A percentile compares a stretch with the other conserved stretches of the same genome.
phyloP scores from a whole-genome alignment of 768 basidiomycete genomes.

The Phanerochaete sordida region DNA sequence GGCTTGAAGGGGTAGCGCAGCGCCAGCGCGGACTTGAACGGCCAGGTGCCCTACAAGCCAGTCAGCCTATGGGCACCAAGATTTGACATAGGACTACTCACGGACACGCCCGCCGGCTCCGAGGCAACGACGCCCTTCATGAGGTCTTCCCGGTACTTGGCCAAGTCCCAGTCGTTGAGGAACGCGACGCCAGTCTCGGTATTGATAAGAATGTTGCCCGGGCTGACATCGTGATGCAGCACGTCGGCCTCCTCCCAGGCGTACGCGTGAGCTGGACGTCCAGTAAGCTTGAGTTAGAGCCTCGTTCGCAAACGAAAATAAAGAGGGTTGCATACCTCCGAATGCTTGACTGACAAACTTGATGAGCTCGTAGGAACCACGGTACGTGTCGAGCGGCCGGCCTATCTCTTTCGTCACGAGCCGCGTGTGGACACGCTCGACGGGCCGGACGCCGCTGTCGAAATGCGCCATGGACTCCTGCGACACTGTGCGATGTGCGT shows the following conservation, averaged over 20 bases:
- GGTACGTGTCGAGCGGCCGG: neutral
- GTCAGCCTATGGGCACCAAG: neutral
- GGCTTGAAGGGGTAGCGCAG: conserved; percentile 1
- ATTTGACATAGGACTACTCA: neutral
- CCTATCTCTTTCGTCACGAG: neutral
- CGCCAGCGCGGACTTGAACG: neutral
- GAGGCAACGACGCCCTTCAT: neutral
- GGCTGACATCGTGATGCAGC: conserved; percentile 10
- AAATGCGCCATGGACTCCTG: neutral
- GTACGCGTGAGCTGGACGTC: neutral
- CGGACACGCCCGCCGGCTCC: neutral
- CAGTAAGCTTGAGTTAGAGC: neutral
- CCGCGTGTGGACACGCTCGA: neutral
- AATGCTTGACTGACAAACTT: neutral
- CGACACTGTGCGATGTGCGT: neutral
- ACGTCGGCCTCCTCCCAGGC: neutral
- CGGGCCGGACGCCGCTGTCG: neutral
- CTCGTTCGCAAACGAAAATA: neutral
- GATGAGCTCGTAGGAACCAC: neutral
- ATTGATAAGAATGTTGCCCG: neutral
- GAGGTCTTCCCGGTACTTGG: neutral
- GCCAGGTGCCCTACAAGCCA: neutral
- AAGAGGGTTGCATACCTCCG: neutral
- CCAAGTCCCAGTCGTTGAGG: neutral
- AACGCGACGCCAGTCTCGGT: neutral